phyloP scores from a whole-genome alignment of 208 protist species.

The Porcisia hertigi region DNA sequence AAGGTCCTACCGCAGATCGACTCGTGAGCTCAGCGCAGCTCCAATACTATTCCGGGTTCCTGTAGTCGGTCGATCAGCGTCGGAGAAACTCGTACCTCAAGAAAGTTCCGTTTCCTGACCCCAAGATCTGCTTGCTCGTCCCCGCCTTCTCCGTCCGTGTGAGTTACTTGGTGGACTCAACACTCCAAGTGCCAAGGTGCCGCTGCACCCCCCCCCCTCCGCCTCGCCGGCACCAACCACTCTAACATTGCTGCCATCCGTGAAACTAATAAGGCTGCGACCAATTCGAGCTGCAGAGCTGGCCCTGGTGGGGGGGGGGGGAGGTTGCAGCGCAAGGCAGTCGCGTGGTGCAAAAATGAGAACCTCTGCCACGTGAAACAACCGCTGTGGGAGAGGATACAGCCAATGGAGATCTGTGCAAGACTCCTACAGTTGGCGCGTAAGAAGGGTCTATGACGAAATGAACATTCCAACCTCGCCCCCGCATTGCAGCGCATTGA shows the following conservation, averaged over 20 bases:
- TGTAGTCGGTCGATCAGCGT: constrained; percentile 16
- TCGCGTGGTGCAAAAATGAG: neutral
- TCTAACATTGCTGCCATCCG: constrained; percentile 12
- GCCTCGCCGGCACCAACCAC: constrained; percentile 33
- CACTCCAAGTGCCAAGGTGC: constrained; percentile 25
- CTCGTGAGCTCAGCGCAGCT: constrained; percentile 21
- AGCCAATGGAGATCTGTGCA: neutral
- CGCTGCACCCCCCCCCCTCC: constrained; percentile 7
- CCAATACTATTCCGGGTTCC: constrained; percentile 16
- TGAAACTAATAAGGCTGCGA: neutral
- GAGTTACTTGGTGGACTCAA: constrained; percentile 20
- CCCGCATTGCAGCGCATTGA: neutral
- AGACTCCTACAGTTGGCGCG: neutral
- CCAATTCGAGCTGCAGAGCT: neutral
- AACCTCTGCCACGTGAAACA: neutral
- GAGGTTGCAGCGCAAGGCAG: too few relatives aligned
- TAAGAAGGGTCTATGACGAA: neutral
- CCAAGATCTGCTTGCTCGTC: constrained; percentile 22
- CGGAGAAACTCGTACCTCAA: constrained; percentile 24
- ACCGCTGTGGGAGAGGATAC: neutral
- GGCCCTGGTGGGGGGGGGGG: neutral
- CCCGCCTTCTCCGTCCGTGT: constrained; percentile 20
- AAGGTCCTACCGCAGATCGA: constrained; percentile 26
- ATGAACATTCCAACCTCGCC: neutral
- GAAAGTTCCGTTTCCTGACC: constrained; percentile 28